Percentiles rank a stretch among this genome's conserved stretches.
These are phyloP conservation scores for Yamadazyma insecticola DNA, from an alignment of 805 yeast genomes.

Conservation along the genomic window DNA sequence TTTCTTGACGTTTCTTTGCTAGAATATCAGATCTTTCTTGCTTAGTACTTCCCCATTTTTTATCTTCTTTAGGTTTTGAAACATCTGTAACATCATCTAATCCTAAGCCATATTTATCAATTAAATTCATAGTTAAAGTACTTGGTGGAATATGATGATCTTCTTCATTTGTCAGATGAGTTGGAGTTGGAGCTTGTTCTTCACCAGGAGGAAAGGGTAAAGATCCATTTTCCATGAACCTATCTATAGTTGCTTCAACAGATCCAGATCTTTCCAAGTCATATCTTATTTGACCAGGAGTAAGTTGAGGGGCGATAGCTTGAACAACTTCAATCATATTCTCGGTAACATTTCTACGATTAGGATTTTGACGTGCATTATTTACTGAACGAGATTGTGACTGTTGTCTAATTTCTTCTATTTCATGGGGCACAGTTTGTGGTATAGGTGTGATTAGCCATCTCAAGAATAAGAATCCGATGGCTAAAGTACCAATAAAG, in stretches of 20 bases:
- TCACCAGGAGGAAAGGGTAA: slow-evolving; percentile 54
- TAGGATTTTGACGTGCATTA: slow-evolving; percentile 1
- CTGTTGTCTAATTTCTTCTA: slow-evolving; percentile 11
- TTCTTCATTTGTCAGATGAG: slow-evolving; percentile 3
- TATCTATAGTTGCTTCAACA: slow-evolving; percentile 75
- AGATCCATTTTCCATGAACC: slow-evolving; percentile 55
- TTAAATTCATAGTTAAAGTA: slow-evolving; percentile 17
- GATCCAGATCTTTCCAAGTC: slow-evolving; percentile 76
- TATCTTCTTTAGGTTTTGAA: slow-evolving; percentile 4
- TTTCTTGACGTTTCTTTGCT: slow-evolving; percentile 30
- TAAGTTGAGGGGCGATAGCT: slow-evolving; percentile 71
- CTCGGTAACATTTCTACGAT: slow-evolving; percentile 46
- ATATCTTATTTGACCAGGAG: slow-evolving; percentile 63
- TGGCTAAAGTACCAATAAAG: slow-evolving; percentile 43
- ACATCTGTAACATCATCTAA: slow-evolving; percentile 25
- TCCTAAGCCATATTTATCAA: slow-evolving; percentile 41
- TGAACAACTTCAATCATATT: slow-evolving; percentile 85
- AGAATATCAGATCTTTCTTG: slow-evolving; percentile 17
- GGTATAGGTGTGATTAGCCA: slow-evolving; percentile 64
- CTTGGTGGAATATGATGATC: slow-evolving; percentile 17
- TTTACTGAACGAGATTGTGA: slow-evolving; percentile 12
- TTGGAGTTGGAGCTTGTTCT: slow-evolving; percentile 9
- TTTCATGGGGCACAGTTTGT: slow-evolving; percentile 20
- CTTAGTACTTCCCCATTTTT: slow-evolving; percentile 20
- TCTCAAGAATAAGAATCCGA: slow-evolving; percentile 56